Base-by-base conservation (phyloP, 2,329 filamentous ascomycete species). In the Phyllosticta citrichinensis region DNA sequence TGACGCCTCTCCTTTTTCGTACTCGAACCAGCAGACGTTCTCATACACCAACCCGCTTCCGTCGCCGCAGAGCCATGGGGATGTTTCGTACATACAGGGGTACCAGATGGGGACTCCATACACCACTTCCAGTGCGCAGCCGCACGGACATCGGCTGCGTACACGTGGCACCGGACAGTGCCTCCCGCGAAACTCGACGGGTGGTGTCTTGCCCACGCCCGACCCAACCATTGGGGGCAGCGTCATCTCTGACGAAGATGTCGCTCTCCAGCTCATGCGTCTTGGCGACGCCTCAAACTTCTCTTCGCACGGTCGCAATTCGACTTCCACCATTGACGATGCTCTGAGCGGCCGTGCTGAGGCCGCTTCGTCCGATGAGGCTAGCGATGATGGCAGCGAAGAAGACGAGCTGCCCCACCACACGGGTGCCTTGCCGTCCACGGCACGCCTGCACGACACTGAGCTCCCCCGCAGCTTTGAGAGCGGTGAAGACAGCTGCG, bases 231-330 rank as follows among this genome's bases (percentile, higher is more conserved):
- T 97, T 67, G 90, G 90, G 60, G 72, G 70, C 47, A 97, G 93
- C 76, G 95, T 91, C 74, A 93, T 99, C 74, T 97, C 93, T 14
- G 94, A 99, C 72, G 94, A 99, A 75, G 94, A 99, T 75, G 94
- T 97, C 64, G 94, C 94, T 62, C 87, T 97, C 71, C 94, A 97
- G 76, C 81, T 99, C 69, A 97, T 99, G 87, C 88, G 93, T 67
- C 83, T 99, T 60, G 92, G 94, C 54, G 92, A 97, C 72, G 90
- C 92, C 67, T 94, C 91, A 61, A 96, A 96, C 72, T 88, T 95
- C 69, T 96, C 91, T 8, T 71, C 69, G 1, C 90, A 96, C 69
- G 92, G 91, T 60, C 88, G 93, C 66, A 96, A 91, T 2, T 97
- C 93, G 9, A 91, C 91, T 6, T 97, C 93, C 0, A 97, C 93